Evolutionary conservation across 805 yeast species (phyloP).

Genomic region (Lipomyces chichibuensis): DNA sequence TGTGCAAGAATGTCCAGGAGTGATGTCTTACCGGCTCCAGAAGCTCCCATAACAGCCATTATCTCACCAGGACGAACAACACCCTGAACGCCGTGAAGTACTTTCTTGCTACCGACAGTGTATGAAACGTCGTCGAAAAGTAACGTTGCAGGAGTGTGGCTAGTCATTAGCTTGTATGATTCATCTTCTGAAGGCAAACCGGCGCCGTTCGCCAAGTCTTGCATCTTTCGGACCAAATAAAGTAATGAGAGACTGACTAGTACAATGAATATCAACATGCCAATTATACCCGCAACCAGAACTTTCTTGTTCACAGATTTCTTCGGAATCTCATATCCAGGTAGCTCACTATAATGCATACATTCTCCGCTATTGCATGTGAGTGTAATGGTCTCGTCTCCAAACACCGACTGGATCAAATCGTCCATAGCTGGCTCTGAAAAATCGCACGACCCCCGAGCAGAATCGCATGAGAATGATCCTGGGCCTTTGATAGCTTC

Average conservation of each 20-base stretch:
- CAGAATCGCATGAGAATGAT: constrained; percentile 77
- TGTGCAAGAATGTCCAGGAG: constrained; percentile 87
- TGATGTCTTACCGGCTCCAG: constrained; percentile 98
- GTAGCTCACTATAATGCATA: constrained; percentile 86
- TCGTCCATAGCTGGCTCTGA: constrained; percentile 97
- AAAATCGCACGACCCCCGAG: constrained; percentile 66
- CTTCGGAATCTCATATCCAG: constrained; percentile 79
- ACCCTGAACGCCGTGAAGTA: constrained; percentile 72
- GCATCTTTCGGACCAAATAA: constrained; percentile 21
- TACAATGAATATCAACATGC: constrained; percentile 28
- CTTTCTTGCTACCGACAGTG: constrained; percentile 53
- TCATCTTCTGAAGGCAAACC: constrained; percentile 47
- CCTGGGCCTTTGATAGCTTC: constrained; percentile 95
- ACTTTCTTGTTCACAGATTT: constrained; percentile 40
- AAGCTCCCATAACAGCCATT: constrained; percentile 96
- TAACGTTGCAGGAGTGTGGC: constrained; percentile 68
- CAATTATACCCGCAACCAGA: constrained; percentile 23
- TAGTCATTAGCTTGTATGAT: constrained; percentile 54
- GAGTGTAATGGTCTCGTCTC: constrained; percentile 87
- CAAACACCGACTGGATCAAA: constrained; percentile 84
- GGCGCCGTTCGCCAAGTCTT: constrained; percentile 14
- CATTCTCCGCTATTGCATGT: constrained; percentile 88
- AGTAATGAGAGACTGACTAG: constrained; percentile 36
- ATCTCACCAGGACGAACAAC: constrained; percentile 84
- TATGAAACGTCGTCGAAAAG: constrained; percentile 77